Base-by-base conservation (phyloP, 78 protist genomes). In the Bigelowiella natans region DNA sequence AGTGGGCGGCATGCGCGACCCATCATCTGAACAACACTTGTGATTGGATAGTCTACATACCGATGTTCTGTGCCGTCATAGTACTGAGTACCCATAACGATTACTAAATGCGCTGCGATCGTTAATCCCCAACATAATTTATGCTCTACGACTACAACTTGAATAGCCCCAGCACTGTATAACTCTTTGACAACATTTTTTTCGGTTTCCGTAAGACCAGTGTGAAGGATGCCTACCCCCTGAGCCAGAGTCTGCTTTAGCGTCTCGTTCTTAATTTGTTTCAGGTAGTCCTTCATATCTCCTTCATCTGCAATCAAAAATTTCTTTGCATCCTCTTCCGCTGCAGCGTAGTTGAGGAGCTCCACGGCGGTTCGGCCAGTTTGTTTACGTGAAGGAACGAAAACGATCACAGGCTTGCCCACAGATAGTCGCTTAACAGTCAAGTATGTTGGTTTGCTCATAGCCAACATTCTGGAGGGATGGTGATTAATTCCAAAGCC, bases 11-110 rank as follows among this genome's bases (percentile, higher is more conserved):
- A 94, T 18, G 98, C 98, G 63, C 95, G 93, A 37, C 98, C 99
- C 90, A 96, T 93, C 98, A 97, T 97, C 83, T 97, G 98, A 30
- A 97, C 94, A 1, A 98, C 85, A 85, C 95, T 97, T 29, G 96
- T 89, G 88, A 97, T 88, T 28, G 99, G 95, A 86, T 95, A 96
- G 89, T 97, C 96, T 2, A 88, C 95, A 87, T 96, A 97, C 31
- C 91, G 86, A 39, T 93, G 95, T 84, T 92, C 93, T 18, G 88
- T 39, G 31, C 97, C 96, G 38, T 92, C 95, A 87, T 90, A 96
- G 89, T 26, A 0, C 89, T 94, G 94, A 0, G 97, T 95, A 88
- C 95, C 97, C 94, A 94, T 94, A 31, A 95, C 64, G 3, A 94
- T 82, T 31, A 90, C 94, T 31, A 93, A 40, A 26, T 73, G 86